Evolutionary conservation across 2,329 filamentous ascomycete species (phyloP).

Genomic region (Aspergillus sp.): DNA sequence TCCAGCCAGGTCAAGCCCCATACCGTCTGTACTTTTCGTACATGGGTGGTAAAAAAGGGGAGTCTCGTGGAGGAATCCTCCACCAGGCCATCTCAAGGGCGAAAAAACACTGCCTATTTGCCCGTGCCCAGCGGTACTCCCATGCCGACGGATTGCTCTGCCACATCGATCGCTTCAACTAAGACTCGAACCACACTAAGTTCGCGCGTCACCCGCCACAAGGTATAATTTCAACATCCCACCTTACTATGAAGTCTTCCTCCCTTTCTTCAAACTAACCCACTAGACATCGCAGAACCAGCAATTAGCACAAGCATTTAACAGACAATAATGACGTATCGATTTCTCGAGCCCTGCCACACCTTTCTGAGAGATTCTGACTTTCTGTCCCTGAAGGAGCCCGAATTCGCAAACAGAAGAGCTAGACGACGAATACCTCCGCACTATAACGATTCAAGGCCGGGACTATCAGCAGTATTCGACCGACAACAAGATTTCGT

Average conservation of each 20-base stretch:
- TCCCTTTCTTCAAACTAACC: conserved; percentile 3
- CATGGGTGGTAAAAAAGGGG: conserved; percentile 26
- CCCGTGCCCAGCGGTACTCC: conserved; percentile 23
- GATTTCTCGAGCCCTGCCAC: conserved; percentile 9
- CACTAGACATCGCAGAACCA: background rate
- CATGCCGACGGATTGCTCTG: conserved; percentile 16
- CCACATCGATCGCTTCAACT: conserved; percentile 28
- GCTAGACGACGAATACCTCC: conserved; percentile 59
- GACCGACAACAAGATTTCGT: conserved; percentile 64
- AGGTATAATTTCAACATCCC: conserved; percentile 9
- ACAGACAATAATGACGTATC: conserved; percentile 32
- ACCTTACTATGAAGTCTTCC: conserved; percentile 1
- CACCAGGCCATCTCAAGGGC: conserved; percentile 21
- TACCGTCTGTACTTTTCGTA: conserved; percentile 26
- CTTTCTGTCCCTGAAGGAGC: conserved; percentile 32
- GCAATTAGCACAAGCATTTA: background rate
- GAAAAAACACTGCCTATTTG: conserved; percentile 22
- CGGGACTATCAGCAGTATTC: conserved; percentile 68
- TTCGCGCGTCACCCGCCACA: conserved; percentile 16
- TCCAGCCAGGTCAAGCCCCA: conserved; percentile 21
- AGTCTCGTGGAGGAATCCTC: conserved; percentile 28
- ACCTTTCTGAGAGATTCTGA: conserved; percentile 25
- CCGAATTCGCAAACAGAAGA: conserved; percentile 48
- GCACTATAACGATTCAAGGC: conserved; percentile 61
- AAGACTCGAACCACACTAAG: conserved; percentile 21